phyloP scores from a whole-genome alignment of 2,329 filamentous ascomycete species.

The Pseudomassariella vexata region DNA sequence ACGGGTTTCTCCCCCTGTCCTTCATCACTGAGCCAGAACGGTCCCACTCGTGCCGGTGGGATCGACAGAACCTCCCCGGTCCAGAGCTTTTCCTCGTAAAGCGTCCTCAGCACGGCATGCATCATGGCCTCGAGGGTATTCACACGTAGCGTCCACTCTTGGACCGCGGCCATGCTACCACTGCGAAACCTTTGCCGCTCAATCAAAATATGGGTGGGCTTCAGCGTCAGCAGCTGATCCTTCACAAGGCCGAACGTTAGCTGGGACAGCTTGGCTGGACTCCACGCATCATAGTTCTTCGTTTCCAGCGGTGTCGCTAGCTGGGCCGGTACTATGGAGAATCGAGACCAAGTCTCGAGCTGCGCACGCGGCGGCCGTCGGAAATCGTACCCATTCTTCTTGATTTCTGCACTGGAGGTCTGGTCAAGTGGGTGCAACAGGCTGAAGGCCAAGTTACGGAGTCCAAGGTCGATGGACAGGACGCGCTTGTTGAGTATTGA shows the following conservation, averaged over 20 bases:
- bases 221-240: slow-evolving; percentile 35
- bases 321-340: slow-evolving; percentile 1
- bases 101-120: slow-evolving; percentile 60
- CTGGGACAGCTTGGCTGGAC: slow-evolving; percentile 27
- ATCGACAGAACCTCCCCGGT: slow-evolving; percentile 41
- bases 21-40: slow-evolving; percentile 38
- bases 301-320: slow-evolving; percentile 1
- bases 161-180: slow-evolving; percentile 56
- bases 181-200: slow-evolving; percentile 58
- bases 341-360: slow-evolving; percentile 9
- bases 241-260: slow-evolving; percentile 26
- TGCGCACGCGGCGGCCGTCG: slow-evolving; percentile 20
- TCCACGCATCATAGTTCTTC: slow-evolving; percentile 20
- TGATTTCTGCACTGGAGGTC: slow-evolving; percentile 13
- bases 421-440: slow-evolving; percentile 35
- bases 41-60: slow-evolving; percentile 46
- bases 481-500: slow-evolving; percentile 37
- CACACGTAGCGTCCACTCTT: slow-evolving; percentile 78
- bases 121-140: slow-evolving; percentile 80
- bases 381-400: neutral
- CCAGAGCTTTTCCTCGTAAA: slow-evolving; percentile 39
- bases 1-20: slow-evolving; percentile 7
- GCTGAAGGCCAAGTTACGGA: slow-evolving; percentile 74
- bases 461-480: slow-evolving; percentile 79
- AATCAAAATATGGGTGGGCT: slow-evolving; percentile 67